Evolutionary conservation across 805 yeast species (phyloP).

Genomic region (Lachancea kluyveri): DNA sequence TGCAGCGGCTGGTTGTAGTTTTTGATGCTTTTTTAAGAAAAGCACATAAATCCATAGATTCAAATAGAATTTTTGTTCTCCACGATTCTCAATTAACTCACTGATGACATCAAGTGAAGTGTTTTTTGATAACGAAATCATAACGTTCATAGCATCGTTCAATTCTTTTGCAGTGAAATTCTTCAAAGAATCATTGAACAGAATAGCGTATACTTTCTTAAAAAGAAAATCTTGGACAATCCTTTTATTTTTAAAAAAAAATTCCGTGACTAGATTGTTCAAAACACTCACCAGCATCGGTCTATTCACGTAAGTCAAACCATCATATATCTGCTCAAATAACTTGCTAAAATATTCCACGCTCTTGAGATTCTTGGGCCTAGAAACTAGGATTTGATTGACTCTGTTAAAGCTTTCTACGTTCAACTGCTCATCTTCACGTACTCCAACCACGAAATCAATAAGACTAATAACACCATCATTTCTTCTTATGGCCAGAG

Average conservation of each 20-base stretch:
- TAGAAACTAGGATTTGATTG: constrained; percentile 54
- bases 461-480: constrained; percentile 71
- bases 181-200: constrained; percentile 29
- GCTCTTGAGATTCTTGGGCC: constrained; percentile 48
- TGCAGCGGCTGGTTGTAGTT: constrained; percentile 12
- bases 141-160: constrained; percentile 58
- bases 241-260: constrained; percentile 44
- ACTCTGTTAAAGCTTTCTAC: constrained; percentile 62
- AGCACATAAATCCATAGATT: constrained; percentile 34
- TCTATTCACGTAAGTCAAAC: constrained; percentile 53
- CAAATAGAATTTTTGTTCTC: constrained; percentile 22
- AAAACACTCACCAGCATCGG: constrained; percentile 55
- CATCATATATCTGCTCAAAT: constrained; percentile 55
- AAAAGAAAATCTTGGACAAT: constrained; percentile 58
- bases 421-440: constrained; percentile 61
- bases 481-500: constrained; percentile 48
- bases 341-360: constrained; percentile 50
- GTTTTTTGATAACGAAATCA: constrained; percentile 54
- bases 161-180: constrained; percentile 42
- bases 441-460: constrained; percentile 69
- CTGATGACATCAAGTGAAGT: constrained; percentile 31
- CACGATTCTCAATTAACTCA: constrained; percentile 21
- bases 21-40: constrained; percentile 30
- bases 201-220: constrained; percentile 39
- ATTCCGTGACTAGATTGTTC: constrained; percentile 45